Base-by-base conservation (phyloP, 257 asterid genomes). In the Verbascum thapsus region DNA sequence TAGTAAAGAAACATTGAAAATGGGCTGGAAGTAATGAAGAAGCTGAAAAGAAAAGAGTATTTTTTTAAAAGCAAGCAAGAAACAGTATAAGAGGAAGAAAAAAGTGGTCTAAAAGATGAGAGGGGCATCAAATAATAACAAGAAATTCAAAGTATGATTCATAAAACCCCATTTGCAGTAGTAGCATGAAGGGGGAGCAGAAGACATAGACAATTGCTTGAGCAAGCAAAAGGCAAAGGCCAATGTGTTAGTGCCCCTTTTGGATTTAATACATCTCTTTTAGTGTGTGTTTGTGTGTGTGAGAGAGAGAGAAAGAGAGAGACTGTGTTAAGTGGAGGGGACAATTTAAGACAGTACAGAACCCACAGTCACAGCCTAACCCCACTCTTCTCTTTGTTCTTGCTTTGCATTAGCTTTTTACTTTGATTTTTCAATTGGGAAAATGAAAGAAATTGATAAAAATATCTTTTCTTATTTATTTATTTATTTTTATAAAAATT, bases 321-420 rank as follows among this genome's bases (percentile, higher is more conserved):
- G 77, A 74, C 77, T 78, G 95, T 79, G 84, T 72, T 72, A 83
- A 87, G 91, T 83, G 95, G 97, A 82, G 95, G 96, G 94, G 96
- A 86, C 96, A 86, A 84, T 89, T 75, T 80, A 74, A 81, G 96
- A 86, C 96, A 81, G 83, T 85, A 89, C 95, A 91, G 88, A 86
- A 85, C 88, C 95, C 96, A 76, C 92, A 75, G 73, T 70, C 79
- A 79, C 65, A 73, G 72, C 71, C 70, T 65, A 67, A 72, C 80
- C 85, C 79, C 80, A 63, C 69, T 53, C 73, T 67, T 68, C 50
- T 67, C 68, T 17, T 66, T 65, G 71, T 66, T 55, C 74, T 77
- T 78, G 64, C 78, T 76, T 76, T 80, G 79, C 81, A 66, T 80
- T 63, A 47, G 73, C 82, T 66, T 75, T 83, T 72, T 59, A 10